Evolutionary conservation across 2,329 filamentous ascomycete genomes (phyloP).

Genomic region (Colletotrichum eremochloae): DNA sequence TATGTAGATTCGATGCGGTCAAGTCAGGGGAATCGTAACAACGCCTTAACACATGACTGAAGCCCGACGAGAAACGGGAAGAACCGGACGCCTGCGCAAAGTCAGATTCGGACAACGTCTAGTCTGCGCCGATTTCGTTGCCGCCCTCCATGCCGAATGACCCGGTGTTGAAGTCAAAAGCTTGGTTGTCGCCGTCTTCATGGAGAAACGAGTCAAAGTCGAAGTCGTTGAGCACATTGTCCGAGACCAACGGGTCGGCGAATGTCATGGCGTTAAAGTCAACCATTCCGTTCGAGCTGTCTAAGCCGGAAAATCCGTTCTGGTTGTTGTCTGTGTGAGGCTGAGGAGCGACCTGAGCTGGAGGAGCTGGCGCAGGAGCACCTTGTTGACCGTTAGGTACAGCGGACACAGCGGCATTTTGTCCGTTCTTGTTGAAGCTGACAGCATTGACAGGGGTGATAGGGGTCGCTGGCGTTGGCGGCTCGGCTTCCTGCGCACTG

Average conservation of each 20-base stretch:
- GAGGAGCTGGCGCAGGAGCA: constrained; percentile 58
- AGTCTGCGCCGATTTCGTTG: constrained; percentile 71
- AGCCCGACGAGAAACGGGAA: constrained; percentile 12
- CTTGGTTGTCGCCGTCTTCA: constrained; percentile 61
- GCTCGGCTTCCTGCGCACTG: constrained; percentile 67
- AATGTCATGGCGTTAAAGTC: constrained; percentile 67
- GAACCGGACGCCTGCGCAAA: not conserved
- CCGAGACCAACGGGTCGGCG: constrained; percentile 65
- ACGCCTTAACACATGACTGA: constrained; percentile 30
- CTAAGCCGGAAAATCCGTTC: constrained; percentile 57
- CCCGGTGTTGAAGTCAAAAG: constrained; percentile 68
- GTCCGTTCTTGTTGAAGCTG: constrained; percentile 63
- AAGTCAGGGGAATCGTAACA: constrained; percentile 10
- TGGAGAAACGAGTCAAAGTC: constrained; percentile 78
- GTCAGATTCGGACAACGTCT: constrained; percentile 41
- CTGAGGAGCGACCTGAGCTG: constrained; percentile 59
- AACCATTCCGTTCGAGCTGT: constrained; percentile 59
- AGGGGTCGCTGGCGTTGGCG: constrained; percentile 72
- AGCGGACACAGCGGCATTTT: constrained; percentile 54
- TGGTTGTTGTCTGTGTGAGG: constrained; percentile 63
- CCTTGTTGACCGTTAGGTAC: constrained; percentile 60
- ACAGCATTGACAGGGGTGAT: constrained; percentile 70
- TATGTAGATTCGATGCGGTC: constrained; percentile 1
- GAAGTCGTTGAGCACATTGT: constrained; percentile 74
- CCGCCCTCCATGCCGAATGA: constrained; percentile 67